Conservation (phyloP, 352 stramenopile species). For the Phytophthora syringae region DNA sequence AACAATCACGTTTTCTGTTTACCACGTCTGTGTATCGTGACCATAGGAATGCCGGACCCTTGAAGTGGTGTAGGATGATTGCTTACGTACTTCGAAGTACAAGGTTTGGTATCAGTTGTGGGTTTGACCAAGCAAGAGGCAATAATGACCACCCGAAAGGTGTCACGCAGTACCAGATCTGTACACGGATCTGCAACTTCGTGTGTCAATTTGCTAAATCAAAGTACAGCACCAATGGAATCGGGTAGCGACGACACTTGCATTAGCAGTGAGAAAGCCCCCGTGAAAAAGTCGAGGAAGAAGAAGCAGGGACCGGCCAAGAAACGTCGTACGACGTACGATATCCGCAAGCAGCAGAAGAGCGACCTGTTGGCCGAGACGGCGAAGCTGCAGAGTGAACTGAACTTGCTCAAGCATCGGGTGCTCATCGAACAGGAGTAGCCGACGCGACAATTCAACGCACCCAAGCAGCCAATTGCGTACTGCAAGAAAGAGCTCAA, state of each 20-base stretch:
- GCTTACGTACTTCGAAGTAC: too few relatives aligned
- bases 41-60: too few relatives aligned
- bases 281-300: constrained; percentile 3
- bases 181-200: constrained; percentile 7
- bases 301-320: not conserved
- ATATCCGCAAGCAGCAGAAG: constrained; percentile 41
- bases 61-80: too few relatives aligned
- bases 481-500: constrained; percentile 22
- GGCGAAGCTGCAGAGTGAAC: constrained; percentile 29
- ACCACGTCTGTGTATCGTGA: constrained; percentile 2
- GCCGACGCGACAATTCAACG: not conserved
- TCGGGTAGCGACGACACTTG: too few relatives aligned
- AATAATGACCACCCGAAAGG: not conserved
- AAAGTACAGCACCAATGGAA: too few relatives aligned
- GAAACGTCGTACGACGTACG: constrained; percentile 18
- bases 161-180: not conserved
- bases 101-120: too few relatives aligned
- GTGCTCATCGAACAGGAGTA: constrained; percentile 26
- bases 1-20: constrained; percentile 24
- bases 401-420: constrained; percentile 37
- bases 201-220: constrained; percentile 5
- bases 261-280: constrained; percentile 4
- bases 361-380: constrained; percentile 27
- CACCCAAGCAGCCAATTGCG: constrained; percentile 14
- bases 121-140: not conserved